Evolutionary conservation across 129 eudicot genomes (phyloP).

Genomic region (Kitagawia praeruptora): DNA sequence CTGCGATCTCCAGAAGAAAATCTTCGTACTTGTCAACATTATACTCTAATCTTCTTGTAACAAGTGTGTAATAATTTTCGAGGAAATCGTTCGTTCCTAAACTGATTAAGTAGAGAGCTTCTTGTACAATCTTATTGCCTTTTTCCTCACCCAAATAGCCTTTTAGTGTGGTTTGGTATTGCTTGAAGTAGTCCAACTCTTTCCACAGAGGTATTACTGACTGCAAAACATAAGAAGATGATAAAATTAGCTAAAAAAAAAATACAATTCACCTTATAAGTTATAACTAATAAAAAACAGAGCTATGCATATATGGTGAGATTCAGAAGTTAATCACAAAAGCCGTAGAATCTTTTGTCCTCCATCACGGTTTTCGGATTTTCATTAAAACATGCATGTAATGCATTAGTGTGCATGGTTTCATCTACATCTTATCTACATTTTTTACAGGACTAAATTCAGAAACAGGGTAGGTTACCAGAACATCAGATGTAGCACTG

Average conservation of each 20-base stretch:
- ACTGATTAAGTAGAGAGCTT: slow-evolving; percentile 1
- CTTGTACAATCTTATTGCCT: not conserved
- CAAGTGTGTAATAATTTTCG: slow-evolving; percentile 3
- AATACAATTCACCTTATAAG: not conserved
- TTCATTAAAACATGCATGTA: not conserved
- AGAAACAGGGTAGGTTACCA: not conserved
- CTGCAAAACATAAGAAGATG: not conserved
- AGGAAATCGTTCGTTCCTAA: slow-evolving; percentile 2
- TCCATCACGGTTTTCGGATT: not conserved
- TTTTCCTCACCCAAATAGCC: not conserved
- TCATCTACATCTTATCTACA: not conserved
- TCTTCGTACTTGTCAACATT: not conserved
- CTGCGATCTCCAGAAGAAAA: not conserved
- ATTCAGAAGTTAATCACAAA: too few relatives aligned
- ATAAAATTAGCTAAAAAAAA: not conserved
- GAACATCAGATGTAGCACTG: slow-evolving; percentile 9
- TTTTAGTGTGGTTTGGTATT: not conserved
- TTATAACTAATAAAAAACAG: not conserved
- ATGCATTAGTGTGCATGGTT: not conserved
- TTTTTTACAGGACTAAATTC: too few relatives aligned
- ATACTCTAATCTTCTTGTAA: not conserved
- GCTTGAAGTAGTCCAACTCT: slow-evolving; percentile 6
- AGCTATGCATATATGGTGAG: not conserved
- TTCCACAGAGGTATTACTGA: slow-evolving; percentile 6
- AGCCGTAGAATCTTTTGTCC: too few relatives aligned